Evolutionary conservation across 176 grass and related monocot genomes (phyloP), one percentile per base, ranked within the genome.

Genomic region (Musa beccarii): DNA sequence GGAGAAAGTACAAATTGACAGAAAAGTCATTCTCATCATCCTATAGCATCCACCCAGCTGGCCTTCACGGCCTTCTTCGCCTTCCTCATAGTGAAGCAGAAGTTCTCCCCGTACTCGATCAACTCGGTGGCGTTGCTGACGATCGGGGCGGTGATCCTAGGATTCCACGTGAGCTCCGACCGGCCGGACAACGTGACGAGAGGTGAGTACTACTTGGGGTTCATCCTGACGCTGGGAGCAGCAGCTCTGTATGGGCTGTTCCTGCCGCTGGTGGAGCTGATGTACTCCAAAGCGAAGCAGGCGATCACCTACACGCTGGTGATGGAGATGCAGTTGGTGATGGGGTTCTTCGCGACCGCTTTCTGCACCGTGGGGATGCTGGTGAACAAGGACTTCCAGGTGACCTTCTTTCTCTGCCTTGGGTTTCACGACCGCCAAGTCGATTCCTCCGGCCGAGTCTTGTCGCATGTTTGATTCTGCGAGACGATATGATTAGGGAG

Each of bases 301-400:
- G 63, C 76, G 19, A 77, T 92, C 8, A 85, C 19, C 49, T 92
- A 90, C 83, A 87, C 86, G 26, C 64, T 97, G 69, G 84, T 90
- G 69, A 79, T 89, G 84, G 93, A 96, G 90, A 90, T 96, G 87
- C 89, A 92, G 79, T 51, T 96, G 55, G 79, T 86, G 52, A 90
- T 96, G 54, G 85, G 89, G 0, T 65, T 90, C 79, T 75, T 79
- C 15, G 92, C 83, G 55, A 92, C 89, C 1, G 54, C 68, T 13
- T 87, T 96, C 70, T 79, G 81, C 71, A 85, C 74, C 0, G 49
- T 88, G 6, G 93, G 93, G 34, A 92, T 96, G 93, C 15, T 92
- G 1, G 52, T 84, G 0, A 88, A 88, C 87, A 76, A 92, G 14
- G 93, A 96, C 79, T 92, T 92, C 62, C 72, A 69, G 64, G 89